A percentile compares a stretch with the other conserved stretches of the same genome.
Conservation (phyloP, 1,139 yeast species). For the Pichia cactophila region DNA sequence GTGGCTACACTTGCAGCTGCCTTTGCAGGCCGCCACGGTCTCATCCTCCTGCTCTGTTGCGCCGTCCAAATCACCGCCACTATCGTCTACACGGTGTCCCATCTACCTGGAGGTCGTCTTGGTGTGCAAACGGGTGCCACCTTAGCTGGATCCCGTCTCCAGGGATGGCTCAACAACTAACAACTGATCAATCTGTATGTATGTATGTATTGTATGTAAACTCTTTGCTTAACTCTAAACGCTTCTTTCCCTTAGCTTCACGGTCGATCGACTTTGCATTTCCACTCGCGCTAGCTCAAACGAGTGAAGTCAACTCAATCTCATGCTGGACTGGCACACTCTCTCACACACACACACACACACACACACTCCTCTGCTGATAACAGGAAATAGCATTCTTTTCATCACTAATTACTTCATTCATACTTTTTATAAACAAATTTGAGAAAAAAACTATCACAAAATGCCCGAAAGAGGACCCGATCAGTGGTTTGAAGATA, state of each 20-base stretch:
- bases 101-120: conserved; percentile 54
- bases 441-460: background rate
- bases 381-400: too few relatives aligned
- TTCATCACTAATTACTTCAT: too few relatives aligned
- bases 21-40: conserved; percentile 38
- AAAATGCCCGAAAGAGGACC: conserved; percentile 65
- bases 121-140: conserved; percentile 46
- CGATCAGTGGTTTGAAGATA: conserved; percentile 92
- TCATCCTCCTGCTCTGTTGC: conserved; percentile 46
- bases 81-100: conserved; percentile 52
- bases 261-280: too few relatives aligned
- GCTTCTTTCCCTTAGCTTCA: too few relatives aligned
- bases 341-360: too few relatives aligned
- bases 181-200: background rate
- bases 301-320: too few relatives aligned
- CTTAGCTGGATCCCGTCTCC: conserved; percentile 53
- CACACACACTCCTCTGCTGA: too few relatives aligned
- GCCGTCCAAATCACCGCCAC: conserved; percentile 45
- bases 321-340: too few relatives aligned
- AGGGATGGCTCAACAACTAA: conserved; percentile 35
- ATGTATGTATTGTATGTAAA: background rate
- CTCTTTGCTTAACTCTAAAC: too few relatives aligned
- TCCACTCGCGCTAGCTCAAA: too few relatives aligned
- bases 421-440: conserved; percentile 21
- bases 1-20: conserved; percentile 42